phyloP scores from a whole-genome alignment of 768 basidiomycete species.

The Lyophyllum shimeji region DNA sequence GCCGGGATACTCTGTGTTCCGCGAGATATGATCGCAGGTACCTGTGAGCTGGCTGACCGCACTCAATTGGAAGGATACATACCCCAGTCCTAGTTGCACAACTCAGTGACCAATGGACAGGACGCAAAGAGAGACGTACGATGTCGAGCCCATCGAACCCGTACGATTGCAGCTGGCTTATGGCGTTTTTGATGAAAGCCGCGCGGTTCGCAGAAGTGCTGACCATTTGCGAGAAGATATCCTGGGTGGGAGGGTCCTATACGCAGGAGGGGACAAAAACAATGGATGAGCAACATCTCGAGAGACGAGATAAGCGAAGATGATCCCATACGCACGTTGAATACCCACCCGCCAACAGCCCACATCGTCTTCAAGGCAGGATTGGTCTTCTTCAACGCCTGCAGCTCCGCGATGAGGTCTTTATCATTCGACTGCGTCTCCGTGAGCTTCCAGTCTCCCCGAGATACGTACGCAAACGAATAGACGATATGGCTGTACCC shows the following conservation, averaged over 20 bases:
- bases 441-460: background rate
- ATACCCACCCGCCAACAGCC: background rate
- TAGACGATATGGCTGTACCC: background rate
- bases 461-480: background rate
- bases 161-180: background rate
- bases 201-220: background rate
- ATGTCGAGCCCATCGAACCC: background rate
- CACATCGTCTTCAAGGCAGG: background rate
- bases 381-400: constrained; percentile 8
- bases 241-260: background rate
- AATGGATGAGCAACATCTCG: background rate
- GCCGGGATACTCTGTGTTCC: background rate
- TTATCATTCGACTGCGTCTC: constrained; percentile 8
- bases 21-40: too few species aligned
- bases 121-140: background rate
- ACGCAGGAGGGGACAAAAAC: too few species aligned
- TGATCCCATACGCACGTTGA: too few species aligned
- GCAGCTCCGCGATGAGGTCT: constrained; percentile 8
- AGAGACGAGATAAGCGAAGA: too few species aligned
- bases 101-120: too few species aligned
- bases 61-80: background rate
- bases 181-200: background rate
- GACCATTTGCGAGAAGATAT: background rate
- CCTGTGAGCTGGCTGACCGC: too few species aligned
- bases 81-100: background rate